Base-by-base conservation (phyloP, 2,329 filamentous ascomycete genomes). In the Fonsecaea pugnacius region DNA sequence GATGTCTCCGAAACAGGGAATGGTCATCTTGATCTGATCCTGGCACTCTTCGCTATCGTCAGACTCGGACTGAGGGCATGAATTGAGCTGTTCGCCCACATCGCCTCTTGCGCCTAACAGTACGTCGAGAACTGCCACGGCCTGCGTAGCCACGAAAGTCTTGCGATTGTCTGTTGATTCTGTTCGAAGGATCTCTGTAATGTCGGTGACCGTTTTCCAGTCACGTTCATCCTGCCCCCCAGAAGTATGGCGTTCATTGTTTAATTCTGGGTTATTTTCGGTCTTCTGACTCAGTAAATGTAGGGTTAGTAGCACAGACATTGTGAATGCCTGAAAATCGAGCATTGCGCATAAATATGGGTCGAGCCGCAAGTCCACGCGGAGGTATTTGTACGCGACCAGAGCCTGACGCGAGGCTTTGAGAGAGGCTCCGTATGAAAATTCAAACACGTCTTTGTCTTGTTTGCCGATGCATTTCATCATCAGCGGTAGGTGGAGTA, bases 1-100 rank as follows among this genome's bases (percentile, higher is more conserved):
- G 48, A 60, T 54, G 30, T 60, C 58, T 43, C 58, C 58, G 30
- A 53, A 60, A 21, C 58, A 53, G n/a, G 46, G 58, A 30, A 60
- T 24, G 16, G 14, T 32, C 48, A 60, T 43, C 51, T 60, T 40
- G 21, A 53, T 27, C 4, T 30, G 27, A 30, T 30, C 6, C 5
- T 43, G 18, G 38, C 27, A 51, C n/a, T 14, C 8, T n/a, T 38
- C 9, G 50, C 56, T 27, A 40, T 14, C 8, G 8, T 40, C 21
- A n/a, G 10, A 7, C 9, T 36, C 33, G 24, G 33, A 4, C 18
- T 18, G 54, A 35, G 54, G 35, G 30, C 36, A 30, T 16, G 21
- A 30, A 21, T 6, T 18, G 32, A 32, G 3, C 3, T 32, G 14
- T 33, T 18, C 52, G 33, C 21, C 52, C n/a, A 12, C 6, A 8